Evolutionary conservation across 2,329 filamentous ascomycete genomes (phyloP).

Genomic region (Cercospora sp.): DNA sequence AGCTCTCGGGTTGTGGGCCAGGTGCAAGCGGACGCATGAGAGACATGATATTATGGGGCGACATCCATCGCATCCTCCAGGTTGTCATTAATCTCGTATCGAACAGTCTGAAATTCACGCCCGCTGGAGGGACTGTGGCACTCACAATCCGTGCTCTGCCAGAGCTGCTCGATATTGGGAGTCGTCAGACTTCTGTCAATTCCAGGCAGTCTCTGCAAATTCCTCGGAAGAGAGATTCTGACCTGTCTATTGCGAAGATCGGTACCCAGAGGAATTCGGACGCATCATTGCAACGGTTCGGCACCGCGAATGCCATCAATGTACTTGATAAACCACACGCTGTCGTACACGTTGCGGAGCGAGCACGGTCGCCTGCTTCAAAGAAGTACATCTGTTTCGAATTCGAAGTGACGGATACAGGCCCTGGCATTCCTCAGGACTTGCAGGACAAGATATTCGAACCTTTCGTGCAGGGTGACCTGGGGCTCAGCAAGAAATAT

Average conservation of each 20-base stretch:
- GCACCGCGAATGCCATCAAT: conserved; percentile 50
- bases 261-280: conserved; percentile 17
- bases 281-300: conserved; percentile 3
- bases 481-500: conserved; percentile 84
- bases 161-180: conserved; percentile 53
- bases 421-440: conserved; percentile 76
- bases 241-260: conserved; percentile 14
- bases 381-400: conserved; percentile 73
- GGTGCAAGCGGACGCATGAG: conserved; percentile 67
- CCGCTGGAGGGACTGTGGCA: conserved; percentile 70
- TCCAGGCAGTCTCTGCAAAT: conserved; percentile 22
- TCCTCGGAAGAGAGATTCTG: conserved; percentile 5
- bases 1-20: conserved; percentile 14
- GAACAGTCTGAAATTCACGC: conserved; percentile 90
- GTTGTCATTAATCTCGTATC: conserved; percentile 92
- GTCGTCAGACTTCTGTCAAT: conserved; percentile 46
- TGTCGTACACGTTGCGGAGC: conserved; percentile 21
- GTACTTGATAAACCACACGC: conserved; percentile 41
- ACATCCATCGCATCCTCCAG: conserved; percentile 85
- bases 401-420: conserved; percentile 85
- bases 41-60: conserved; percentile 89
- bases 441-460: conserved; percentile 86
- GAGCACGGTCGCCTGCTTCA: conserved; percentile 50
- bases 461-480: conserved; percentile 90
- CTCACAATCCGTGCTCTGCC: conserved; percentile 74